These are phyloP conservation scores for Mimosa bimucronata DNA, from an alignment of 306 rosid species.

Conservation along the genomic window DNA sequence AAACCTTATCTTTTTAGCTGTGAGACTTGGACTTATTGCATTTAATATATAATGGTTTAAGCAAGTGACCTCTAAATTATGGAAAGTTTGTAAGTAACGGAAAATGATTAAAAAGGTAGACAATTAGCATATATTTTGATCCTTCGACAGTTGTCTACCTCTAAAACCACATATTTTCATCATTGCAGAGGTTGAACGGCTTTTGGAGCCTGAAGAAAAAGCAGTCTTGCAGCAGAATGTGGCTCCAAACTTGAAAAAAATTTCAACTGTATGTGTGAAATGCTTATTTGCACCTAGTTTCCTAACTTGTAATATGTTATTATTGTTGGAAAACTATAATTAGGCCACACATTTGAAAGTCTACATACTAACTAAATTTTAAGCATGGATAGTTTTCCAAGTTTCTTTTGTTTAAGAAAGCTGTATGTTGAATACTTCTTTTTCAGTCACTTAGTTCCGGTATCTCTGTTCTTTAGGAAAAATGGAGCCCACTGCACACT, in stretches of 20 bases:
- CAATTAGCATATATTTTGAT: slow-evolving; percentile 14
- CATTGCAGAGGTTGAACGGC: slow-evolving; percentile 83
- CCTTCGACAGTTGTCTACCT: background rate
- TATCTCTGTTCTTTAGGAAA: slow-evolving; percentile 53
- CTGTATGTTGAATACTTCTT: background rate
- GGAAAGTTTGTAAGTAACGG: background rate
- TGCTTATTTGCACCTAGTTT: slow-evolving; percentile 29
- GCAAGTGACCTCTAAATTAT: slow-evolving; percentile 20
- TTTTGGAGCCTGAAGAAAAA: slow-evolving; percentile 81
- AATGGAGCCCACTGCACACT: slow-evolving; percentile 84
- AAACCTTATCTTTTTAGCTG: background rate
- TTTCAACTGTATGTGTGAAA: slow-evolving; percentile 67
- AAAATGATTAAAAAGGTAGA: slow-evolving; percentile 27
- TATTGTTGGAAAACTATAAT: background rate
- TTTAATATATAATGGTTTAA: background rate
- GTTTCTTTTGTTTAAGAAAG: background rate
- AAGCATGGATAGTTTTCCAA: background rate
- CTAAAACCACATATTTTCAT: slow-evolving; percentile 31
- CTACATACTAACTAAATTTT: background rate
- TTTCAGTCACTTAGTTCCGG: slow-evolving; percentile 12
- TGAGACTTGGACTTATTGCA: slow-evolving; percentile 16
- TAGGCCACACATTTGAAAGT: background rate
- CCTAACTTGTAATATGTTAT: slow-evolving; percentile 11
- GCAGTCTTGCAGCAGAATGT: slow-evolving; percentile 69
- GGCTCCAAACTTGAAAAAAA: slow-evolving; percentile 62